Conservation (phyloP, 345 rosid genomes). For the Eutrema yunnanense region DNA sequence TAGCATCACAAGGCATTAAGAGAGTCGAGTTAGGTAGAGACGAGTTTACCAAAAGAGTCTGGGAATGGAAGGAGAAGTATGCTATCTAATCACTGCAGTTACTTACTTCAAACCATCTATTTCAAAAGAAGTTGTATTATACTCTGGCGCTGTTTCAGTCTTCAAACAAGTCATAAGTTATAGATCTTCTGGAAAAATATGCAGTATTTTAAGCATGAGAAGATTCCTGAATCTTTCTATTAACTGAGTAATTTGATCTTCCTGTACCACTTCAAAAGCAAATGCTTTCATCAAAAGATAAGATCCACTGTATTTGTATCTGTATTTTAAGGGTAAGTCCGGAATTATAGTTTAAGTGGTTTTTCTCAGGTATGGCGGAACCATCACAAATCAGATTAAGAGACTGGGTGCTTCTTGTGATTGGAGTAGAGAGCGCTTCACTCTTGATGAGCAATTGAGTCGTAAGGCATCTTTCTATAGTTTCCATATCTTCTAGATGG, state of each 20-base stretch:
- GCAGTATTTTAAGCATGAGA: neutral
- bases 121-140: neutral
- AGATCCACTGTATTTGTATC: conserved; percentile 2
- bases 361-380: conserved; percentile 82
- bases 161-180: neutral
- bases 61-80: conserved; percentile 99
- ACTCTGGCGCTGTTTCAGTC: neutral
- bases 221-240: neutral
- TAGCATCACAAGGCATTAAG: conserved; percentile 85
- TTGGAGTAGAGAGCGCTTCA: conserved; percentile 89
- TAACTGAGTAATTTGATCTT: neutral
- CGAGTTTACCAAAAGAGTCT: conserved; percentile 82
- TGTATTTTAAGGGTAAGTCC: conserved; percentile 8
- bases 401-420: conserved; percentile 99
- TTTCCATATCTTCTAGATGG: conserved; percentile 10
- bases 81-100: conserved; percentile 16
- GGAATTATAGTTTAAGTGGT: conserved; percentile 14
- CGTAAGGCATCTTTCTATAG: conserved; percentile 74
- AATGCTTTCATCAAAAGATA: neutral
- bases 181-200: neutral
- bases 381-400: conserved; percentile 89
- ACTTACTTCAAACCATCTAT: neutral
- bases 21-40: conserved; percentile 78
- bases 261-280: conserved; percentile 4
- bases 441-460: conserved; percentile 96